These are phyloP conservation scores for Citrus trifoliata DNA, from an alignment of 345 rosid genomes.

Conservation along the genomic window DNA sequence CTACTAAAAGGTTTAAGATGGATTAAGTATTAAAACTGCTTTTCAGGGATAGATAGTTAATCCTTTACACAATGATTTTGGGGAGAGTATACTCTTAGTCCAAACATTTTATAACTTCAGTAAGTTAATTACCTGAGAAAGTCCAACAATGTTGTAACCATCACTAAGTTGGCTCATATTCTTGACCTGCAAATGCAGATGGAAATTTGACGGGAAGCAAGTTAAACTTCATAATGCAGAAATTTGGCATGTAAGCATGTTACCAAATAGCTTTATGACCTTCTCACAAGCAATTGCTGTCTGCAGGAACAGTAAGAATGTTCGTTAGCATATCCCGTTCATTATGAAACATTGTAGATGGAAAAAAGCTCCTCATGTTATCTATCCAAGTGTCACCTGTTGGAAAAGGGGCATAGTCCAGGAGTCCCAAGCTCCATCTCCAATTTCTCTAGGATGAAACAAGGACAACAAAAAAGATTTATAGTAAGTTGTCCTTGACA, in stretches of 20 bases:
- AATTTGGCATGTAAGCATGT: neutral
- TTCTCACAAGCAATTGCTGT: constrained; percentile 74
- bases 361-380: neutral
- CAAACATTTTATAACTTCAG: constrained; percentile 54
- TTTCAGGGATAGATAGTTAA: neutral
- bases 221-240: constrained; percentile 6
- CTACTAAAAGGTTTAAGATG: no score
- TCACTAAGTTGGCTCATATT: constrained; percentile 60
- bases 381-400: constrained; percentile 46
- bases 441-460: constrained; percentile 57
- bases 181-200: constrained; percentile 49
- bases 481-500: neutral
- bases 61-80: neutral
- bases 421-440: constrained; percentile 92
- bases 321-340: neutral
- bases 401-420: constrained; percentile 82
- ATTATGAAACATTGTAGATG: constrained; percentile 4
- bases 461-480: neutral
- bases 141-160: constrained; percentile 82
- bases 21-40: neutral
- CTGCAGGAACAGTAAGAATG: constrained; percentile 45
- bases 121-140: constrained; percentile 62
- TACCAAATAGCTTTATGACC: constrained; percentile 43
- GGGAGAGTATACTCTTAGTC: constrained; percentile 8
- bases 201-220: constrained; percentile 2